These are phyloP conservation scores for Penicillium arizonense DNA, from an alignment of 495 filamentous ascomycete species.

Conservation along the genomic window DNA sequence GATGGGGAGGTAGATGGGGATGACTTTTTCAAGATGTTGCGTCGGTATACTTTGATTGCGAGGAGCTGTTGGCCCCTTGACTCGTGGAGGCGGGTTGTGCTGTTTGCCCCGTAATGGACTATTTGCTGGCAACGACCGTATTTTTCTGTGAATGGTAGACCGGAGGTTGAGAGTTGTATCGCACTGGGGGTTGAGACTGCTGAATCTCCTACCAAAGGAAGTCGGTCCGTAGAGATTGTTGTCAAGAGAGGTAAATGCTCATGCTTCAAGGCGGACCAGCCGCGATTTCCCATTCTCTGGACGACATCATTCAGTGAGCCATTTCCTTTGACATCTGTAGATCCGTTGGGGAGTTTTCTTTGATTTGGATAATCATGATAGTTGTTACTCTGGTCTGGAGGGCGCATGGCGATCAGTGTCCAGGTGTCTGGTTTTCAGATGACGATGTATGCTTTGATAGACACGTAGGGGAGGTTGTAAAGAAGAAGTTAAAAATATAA, in stretches of 20 bases:
- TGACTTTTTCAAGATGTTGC: slow-evolving; percentile 65
- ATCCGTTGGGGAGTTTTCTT: slow-evolving; percentile 4
- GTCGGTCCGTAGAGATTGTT: slow-evolving; percentile 14
- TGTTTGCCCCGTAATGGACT: slow-evolving; percentile 31
- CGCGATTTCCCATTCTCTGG: slow-evolving; percentile 1
- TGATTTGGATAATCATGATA: slow-evolving; percentile 17
- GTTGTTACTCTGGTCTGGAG: not conserved
- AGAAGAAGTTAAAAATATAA: no score
- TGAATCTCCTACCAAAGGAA: slow-evolving; percentile 11
- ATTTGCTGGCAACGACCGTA: slow-evolving; percentile 31
- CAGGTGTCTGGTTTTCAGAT: slow-evolving; percentile 9
- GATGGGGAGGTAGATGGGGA: not conserved
- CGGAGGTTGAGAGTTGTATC: not conserved
- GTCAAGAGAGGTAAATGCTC: slow-evolving; percentile 4
- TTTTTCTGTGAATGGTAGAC: slow-evolving; percentile 18
- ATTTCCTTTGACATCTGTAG: not conserved
- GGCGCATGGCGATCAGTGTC: slow-evolving; percentile 10
- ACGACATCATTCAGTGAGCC: not conserved
- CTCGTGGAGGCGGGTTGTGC: slow-evolving; percentile 28
- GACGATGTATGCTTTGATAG: slow-evolving; percentile 12
- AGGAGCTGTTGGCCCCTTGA: slow-evolving; percentile 58
- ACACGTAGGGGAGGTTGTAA: not conserved
- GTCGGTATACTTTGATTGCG: slow-evolving; percentile 92
- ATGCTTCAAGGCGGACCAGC: slow-evolving; percentile 4
- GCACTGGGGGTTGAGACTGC: not conserved